Conservation (phyloP, 2,329 filamentous ascomycete species). For the Malbranchea zuffiana region DNA sequence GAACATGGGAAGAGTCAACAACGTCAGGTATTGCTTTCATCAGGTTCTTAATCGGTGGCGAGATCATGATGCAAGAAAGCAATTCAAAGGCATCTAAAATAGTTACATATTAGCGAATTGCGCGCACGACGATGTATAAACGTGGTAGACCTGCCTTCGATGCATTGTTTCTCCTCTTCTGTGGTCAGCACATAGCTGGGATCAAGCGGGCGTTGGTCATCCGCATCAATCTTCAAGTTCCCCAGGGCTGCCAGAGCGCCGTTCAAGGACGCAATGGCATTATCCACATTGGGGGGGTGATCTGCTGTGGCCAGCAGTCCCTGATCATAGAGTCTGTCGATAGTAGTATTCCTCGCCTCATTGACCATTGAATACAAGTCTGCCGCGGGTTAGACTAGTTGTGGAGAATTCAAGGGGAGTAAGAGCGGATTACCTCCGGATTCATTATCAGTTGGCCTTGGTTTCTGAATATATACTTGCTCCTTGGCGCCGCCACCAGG, state of each 20-base stretch:
- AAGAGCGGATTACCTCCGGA: slow-evolving; percentile 5
- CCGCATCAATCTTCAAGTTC: neutral
- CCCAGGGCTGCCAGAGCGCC: neutral
- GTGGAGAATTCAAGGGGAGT: too few relatives aligned
- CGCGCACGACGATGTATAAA: neutral
- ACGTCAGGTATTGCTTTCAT: slow-evolving; percentile 4
- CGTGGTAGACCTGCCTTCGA: neutral
- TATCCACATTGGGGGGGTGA: neutral
- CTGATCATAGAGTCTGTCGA: neutral
- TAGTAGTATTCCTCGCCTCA: slow-evolving; percentile 5
- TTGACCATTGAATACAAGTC: slow-evolving; percentile 4
- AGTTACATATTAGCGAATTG: neutral
- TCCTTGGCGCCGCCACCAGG: too few relatives aligned
- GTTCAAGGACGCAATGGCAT: slow-evolving; percentile 1
- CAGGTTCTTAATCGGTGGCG: neutral
- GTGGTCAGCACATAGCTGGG: neutral
- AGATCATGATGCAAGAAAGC: neutral
- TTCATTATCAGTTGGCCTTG: neutral
- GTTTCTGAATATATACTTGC: neutral
- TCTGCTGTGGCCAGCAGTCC: neutral
- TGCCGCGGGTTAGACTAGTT: too few relatives aligned
- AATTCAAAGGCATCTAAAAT: slow-evolving; percentile 4
- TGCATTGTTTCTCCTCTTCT: slow-evolving; percentile 3
- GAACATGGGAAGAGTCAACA: slow-evolving; percentile 4
- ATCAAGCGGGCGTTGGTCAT: neutral